Evolutionary conservation across 2,329 filamentous ascomycete genomes (phyloP).

Genomic region (Sporothrix euskadiensis): DNA sequence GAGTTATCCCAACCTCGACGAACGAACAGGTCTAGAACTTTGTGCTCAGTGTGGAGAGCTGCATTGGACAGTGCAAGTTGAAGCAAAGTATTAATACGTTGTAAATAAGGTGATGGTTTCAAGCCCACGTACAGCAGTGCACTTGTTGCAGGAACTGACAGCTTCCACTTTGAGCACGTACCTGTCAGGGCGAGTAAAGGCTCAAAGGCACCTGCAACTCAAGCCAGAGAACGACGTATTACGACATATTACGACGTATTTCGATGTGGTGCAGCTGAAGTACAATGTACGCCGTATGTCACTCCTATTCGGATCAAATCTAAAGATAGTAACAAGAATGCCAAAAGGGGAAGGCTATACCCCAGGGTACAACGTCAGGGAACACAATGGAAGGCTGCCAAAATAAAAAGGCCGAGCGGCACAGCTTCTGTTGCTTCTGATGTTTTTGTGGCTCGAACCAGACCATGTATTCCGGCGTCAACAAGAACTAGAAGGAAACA

Average conservation of each 20-base stretch:
- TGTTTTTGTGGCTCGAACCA: not conserved
- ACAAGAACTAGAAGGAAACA: not conserved
- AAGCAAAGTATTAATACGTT: not conserved
- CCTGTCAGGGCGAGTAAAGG: not conserved
- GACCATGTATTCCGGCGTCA: not conserved
- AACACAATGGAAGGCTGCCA: not conserved
- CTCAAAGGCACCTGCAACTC: not conserved
- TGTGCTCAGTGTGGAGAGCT: not conserved
- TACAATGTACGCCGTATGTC: not conserved
- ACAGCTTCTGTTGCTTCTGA: not conserved
- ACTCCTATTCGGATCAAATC: not conserved
- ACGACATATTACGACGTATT: not conserved
- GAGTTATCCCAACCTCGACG: not conserved
- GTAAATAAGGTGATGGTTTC: not conserved
- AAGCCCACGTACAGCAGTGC: too few species aligned
- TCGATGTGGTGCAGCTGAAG: not conserved
- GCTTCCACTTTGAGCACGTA: not conserved
- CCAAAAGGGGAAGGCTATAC: not conserved
- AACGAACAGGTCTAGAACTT: not conserved
- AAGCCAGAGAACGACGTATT: not conserved
- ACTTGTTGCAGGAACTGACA: not conserved
- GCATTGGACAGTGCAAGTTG: not conserved
- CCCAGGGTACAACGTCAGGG: not conserved
- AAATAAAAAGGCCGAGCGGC: slow-evolving; percentile 2
- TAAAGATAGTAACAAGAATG: not conserved